Evolutionary conservation across 208 protist genomes (phyloP), one percentile per base, ranked within the genome.

Genomic region (Naegleria fowleri): DNA sequence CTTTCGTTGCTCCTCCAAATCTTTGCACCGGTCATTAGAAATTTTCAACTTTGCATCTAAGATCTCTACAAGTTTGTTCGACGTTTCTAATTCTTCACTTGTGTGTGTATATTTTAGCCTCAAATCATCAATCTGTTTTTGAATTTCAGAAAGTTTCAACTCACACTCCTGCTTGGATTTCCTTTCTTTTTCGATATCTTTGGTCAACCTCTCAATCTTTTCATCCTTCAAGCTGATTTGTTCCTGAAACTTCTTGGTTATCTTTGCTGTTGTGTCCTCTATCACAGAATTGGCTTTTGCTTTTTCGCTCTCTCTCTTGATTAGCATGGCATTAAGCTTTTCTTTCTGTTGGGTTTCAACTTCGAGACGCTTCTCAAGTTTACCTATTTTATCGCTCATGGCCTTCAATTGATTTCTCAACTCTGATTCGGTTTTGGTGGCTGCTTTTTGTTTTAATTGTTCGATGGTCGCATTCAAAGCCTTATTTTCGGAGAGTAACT

Each of bases 141-240:
- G 39, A 5, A 88, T 7, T 38, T 15, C n/a, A 11, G 15, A 6
- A n/a, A 58, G 19, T 9, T 25, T 55, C 0, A 7, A 7, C 16
- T 88, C 39, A 16, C 1, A 29, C 25, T 48, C 43, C 38, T 29
- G n/a, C 13, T 33, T 86, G 5, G n/a, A 11, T n/a, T 48, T 58
- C 25, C 55, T 88, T 88, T 88, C 85, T 38, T 58, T 88, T 58
- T 88, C 85, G 0, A 88, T 33, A n/a, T 88, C 85, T 22, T 48
- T 58, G 2, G 25, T 88, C n/a, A 88, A 9, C 36, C 33, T 9
- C n/a, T 88, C 41, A 38, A 88, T 51, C 15, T 15, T 39, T 88
- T 58, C 22, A 16, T 88, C 85, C 41, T 58, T 88, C 16, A 40
- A 3, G 51, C 38, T 58, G 9, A 58, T 33, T 58, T 51, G 43